Percentiles rank a stretch among this genome's conserved stretches.
These are phyloP conservation scores for Telopea speciosissima DNA, from an alignment of 177 flowering plant genomes.

Conservation along the genomic window DNA sequence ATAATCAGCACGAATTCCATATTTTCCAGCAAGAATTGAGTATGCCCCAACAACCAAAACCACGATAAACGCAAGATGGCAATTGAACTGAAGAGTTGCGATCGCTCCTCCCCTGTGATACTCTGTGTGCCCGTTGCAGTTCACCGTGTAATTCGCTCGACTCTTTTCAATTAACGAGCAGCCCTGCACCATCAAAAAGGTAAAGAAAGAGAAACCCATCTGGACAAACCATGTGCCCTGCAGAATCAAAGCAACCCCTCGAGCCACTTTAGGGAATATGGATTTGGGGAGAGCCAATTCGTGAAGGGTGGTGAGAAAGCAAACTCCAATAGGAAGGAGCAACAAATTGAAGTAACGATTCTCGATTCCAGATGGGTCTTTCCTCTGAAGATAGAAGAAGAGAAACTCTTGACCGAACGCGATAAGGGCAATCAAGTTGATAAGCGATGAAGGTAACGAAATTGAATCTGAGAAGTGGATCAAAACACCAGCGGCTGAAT, in stretches of 20 bases:
- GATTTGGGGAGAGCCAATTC: constrained; percentile 31
- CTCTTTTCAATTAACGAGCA: constrained; percentile 55
- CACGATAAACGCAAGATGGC: constrained; percentile 73
- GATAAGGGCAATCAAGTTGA: constrained; percentile 41
- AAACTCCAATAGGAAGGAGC: constrained; percentile 61
- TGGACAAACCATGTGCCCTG: constrained; percentile 93
- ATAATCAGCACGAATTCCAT: constrained; percentile 21
- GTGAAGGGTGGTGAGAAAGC: constrained; percentile 48
- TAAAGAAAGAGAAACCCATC: constrained; percentile 79
- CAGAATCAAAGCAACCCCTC: constrained; percentile 65
- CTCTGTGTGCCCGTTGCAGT: constrained; percentile 72
- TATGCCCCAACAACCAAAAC: constrained; percentile 35
- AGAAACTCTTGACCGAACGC: constrained; percentile 75
- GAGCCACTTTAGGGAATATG: constrained; percentile 38
- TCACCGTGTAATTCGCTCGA: constrained; percentile 1
- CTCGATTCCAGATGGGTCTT: constrained; percentile 73
- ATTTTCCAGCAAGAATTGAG: constrained; percentile 32
- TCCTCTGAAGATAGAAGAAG: constrained; percentile 59
- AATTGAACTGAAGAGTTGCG: constrained; percentile 82
- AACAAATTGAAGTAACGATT: constrained; percentile 72
- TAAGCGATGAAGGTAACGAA: constrained; percentile 32
- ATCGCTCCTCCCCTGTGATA: constrained; percentile 76
- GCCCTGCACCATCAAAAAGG: constrained; percentile 47
- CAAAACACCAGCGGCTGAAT: constrained; percentile 43
- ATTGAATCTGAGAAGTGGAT: constrained; percentile 19